Conservation (phyloP, 768 basidiomycete species). For the Russula sp. region DNA sequence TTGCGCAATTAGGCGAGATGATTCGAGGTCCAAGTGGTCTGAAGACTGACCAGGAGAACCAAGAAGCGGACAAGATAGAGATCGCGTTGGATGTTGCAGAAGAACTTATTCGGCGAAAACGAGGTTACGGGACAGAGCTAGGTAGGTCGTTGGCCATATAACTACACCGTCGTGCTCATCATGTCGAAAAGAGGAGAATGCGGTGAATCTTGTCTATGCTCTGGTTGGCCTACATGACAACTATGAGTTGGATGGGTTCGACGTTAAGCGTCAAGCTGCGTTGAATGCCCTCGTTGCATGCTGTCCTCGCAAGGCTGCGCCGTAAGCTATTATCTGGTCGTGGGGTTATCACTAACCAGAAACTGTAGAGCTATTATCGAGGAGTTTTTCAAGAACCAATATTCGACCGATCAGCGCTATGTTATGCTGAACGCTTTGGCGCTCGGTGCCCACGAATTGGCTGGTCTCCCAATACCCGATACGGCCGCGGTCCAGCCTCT, state of each 20-base stretch:
- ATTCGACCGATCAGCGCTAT: slow-evolving; percentile 82
- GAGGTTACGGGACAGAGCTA: slow-evolving; percentile 82
- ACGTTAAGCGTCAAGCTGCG: slow-evolving; percentile 68
- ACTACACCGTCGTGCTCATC: background rate
- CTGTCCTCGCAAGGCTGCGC: slow-evolving; percentile 72
- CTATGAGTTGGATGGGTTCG: slow-evolving; percentile 79
- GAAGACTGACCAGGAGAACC: slow-evolving; percentile 52
- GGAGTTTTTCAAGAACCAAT: slow-evolving; percentile 92
- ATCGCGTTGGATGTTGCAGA: slow-evolving; percentile 79
- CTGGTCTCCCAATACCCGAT: slow-evolving; percentile 42
- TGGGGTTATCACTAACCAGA: slow-evolving; percentile 1
- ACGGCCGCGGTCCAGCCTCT: slow-evolving; percentile 37
- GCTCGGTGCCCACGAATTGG: slow-evolving; percentile 81
- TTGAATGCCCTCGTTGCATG: slow-evolving; percentile 79
- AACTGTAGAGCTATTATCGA: slow-evolving; percentile 69
- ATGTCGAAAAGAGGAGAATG: slow-evolving; percentile 74
- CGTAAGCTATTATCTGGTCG: slow-evolving; percentile 51
- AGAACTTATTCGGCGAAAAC: slow-evolving; percentile 79
- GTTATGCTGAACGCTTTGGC: slow-evolving; percentile 85
- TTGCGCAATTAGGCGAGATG: slow-evolving; percentile 77
- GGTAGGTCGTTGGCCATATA: slow-evolving; percentile 49
- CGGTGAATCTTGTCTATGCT: slow-evolving; percentile 72
- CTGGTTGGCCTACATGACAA: slow-evolving; percentile 77
- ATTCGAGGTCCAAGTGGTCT: slow-evolving; percentile 59
- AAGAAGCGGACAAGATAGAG: slow-evolving; percentile 74